Base-by-base conservation (phyloP, 495 filamentous ascomycete species). In the Daldinia vernicosa region DNA sequence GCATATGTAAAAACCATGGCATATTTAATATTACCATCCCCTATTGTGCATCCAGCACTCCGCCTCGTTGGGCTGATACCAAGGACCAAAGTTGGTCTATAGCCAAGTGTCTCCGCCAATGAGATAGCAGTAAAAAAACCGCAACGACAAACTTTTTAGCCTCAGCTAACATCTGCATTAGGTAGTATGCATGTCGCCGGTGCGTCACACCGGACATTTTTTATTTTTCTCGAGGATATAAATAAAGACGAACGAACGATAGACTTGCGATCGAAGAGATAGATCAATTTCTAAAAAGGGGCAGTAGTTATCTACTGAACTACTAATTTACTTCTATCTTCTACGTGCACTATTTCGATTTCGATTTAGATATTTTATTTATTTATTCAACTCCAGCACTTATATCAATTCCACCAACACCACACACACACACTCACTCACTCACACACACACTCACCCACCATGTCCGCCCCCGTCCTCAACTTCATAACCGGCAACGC, bases 401-500 rank as follows among this genome's bases (percentile, higher is more conserved):
- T 28, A 28, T 4, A 28, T 28, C 5, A 28, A 28, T 28, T 28
- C 27, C 27, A 28, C 27, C 27, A 28, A 28, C 27, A 28, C 27
- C 28, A 30, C 8, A 6, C 7, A 7, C 28, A 30, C 8, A 30
- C 28, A 30, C 6, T 7, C 28, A 30, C 28, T 0, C 28, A 30
- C 7, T 0, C 28, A 30, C 28, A 30, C 7, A 7, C 28, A 30
- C 6, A 30, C 28, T n/a, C n/a, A 7, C 0, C 28, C 17, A 22
- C 19, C 19, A 69, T 68, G 53, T 17, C 69, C 9, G 14, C 53
- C 6, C 79, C 75, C 54, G 69, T 74, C 1, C 72, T 99, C 37
- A 93, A 97, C 83, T 99, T 99, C 84, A 97, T 99, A 74, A 99
- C 96, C 2, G 91, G 95, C 71, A 99, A 99, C 83, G 85, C 87